A percentile compares a stretch with the other conserved stretches of the same genome.
These are phyloP conservation scores for Candida methanosorbosa DNA, from an alignment of 805 yeast genomes.

Conservation along the genomic window DNA sequence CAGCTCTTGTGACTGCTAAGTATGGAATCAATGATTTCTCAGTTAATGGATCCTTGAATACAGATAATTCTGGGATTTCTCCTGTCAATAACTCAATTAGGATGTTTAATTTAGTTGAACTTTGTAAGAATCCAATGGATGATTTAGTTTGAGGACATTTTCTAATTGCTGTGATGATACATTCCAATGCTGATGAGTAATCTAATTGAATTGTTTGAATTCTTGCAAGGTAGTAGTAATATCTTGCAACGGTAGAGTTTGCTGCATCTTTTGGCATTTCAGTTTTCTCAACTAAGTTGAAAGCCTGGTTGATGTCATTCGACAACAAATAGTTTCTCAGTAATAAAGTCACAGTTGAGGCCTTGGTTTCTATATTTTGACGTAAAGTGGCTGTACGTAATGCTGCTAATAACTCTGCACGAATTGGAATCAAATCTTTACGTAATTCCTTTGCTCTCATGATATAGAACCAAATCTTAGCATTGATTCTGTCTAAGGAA, in stretches of 20 bases:
- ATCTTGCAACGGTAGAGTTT: slow-evolving; percentile 85
- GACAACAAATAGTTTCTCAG: slow-evolving; percentile 70
- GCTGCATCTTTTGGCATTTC: slow-evolving; percentile 84
- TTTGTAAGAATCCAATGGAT: slow-evolving; percentile 81
- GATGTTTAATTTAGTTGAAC: slow-evolving; percentile 81
- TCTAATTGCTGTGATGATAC: slow-evolving; percentile 88
- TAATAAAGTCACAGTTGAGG: slow-evolving; percentile 76
- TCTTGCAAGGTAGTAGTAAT: slow-evolving; percentile 83
- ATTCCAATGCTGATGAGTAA: slow-evolving; percentile 84
- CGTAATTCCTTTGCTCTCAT: slow-evolving; percentile 67
- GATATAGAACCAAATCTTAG: slow-evolving; percentile 91
- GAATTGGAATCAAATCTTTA: slow-evolving; percentile 43
- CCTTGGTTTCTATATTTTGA: slow-evolving; percentile 88
- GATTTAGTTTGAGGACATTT: slow-evolving; percentile 88
- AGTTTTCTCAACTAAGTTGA: slow-evolving; percentile 80
- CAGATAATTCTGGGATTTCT: slow-evolving; percentile 85
- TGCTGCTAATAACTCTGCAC: slow-evolving; percentile 63
- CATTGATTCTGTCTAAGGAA: slow-evolving; percentile 75
- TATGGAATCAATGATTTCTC: slow-evolving; percentile 68
- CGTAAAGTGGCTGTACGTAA: slow-evolving; percentile 85
- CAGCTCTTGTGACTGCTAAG: slow-evolving; percentile 82
- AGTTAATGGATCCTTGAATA: slow-evolving; percentile 58
- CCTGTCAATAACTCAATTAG: slow-evolving; percentile 92
- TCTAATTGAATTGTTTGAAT: slow-evolving; percentile 88
- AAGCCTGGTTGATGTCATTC: slow-evolving; percentile 82